Evolutionary conservation across 2,329 filamentous ascomycete species (phyloP).

Genomic region (Cercospora sp.): DNA sequence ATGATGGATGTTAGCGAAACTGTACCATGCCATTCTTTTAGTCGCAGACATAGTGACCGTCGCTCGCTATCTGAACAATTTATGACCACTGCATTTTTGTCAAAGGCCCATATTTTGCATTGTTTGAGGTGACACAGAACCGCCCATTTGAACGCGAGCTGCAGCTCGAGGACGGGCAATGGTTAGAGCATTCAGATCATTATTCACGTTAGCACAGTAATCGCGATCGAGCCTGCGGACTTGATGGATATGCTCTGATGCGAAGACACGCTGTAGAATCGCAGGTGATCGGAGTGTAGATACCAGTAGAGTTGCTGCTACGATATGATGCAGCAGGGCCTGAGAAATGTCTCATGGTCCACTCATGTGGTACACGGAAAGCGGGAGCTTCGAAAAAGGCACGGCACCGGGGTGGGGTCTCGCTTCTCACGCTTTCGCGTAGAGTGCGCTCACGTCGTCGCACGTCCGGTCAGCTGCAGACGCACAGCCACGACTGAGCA

Average conservation of each 20-base stretch:
- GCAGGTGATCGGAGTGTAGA: not conserved
- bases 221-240: not conserved
- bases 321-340: not conserved
- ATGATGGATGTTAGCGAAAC: slow-evolving; percentile 9
- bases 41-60: not conserved
- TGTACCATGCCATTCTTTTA: not conserved
- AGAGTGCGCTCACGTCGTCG: not conserved
- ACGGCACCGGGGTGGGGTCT: not conserved
- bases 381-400: not conserved
- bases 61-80: not conserved
- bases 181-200: not conserved
- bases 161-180: not conserved
- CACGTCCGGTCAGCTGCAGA: not conserved
- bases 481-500: not conserved
- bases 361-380: not conserved
- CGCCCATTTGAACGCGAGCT: not conserved
- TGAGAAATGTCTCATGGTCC: not conserved
- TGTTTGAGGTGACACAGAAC: not conserved
- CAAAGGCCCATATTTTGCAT: not conserved
- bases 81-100: not conserved
- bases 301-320: not conserved
- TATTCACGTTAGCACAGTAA: not conserved
- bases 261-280: not conserved
- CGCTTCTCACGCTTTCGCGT: not conserved
- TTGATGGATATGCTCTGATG: not conserved